Evolutionary conservation across 1,139 yeast genomes (phyloP).

Genomic region (Yamadazyma spencermartinsiae): DNA sequence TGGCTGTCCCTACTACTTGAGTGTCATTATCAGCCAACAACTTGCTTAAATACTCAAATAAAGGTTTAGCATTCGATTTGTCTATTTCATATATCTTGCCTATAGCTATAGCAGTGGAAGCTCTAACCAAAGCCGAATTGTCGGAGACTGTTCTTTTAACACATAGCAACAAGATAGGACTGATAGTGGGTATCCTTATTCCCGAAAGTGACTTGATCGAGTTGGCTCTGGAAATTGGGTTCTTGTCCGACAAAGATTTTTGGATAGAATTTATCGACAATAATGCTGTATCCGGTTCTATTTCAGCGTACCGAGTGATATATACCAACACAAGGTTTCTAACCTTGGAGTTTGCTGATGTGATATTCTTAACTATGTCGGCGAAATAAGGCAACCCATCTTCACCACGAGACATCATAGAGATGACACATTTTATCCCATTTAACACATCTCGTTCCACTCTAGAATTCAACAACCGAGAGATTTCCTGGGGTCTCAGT

Average conservation of each 20-base stretch:
- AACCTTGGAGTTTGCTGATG: constrained; percentile 66
- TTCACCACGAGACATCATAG: constrained; percentile 64
- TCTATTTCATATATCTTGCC: constrained; percentile 58
- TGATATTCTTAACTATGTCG: constrained; percentile 85
- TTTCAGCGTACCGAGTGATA: constrained; percentile 74
- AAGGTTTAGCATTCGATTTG: constrained; percentile 30
- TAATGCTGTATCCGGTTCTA: constrained; percentile 84
- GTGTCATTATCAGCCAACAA: constrained; percentile 66
- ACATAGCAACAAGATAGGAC: constrained; percentile 75
- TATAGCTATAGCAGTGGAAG: constrained; percentile 77
- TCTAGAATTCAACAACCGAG: constrained; percentile 65
- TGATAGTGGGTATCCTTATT: constrained; percentile 73
- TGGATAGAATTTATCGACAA: constrained; percentile 91
- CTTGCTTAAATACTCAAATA: constrained; percentile 50
- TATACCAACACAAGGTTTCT: constrained; percentile 79
- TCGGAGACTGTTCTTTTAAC: constrained; percentile 71
- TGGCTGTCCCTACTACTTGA: constrained; percentile 68
- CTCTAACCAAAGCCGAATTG: constrained; percentile 73
- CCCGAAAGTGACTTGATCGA: constrained; percentile 82
- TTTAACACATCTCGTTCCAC: constrained; percentile 67
- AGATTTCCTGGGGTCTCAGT: constrained; percentile 62
- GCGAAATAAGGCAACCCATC: constrained; percentile 70
- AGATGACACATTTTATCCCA: constrained; percentile 77
- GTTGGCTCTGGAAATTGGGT: constrained; percentile 66
- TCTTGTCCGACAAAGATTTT: constrained; percentile 70